Evolutionary conservation across 352 stramenopile species (phyloP), one percentile per base, ranked within the genome.

Genomic region (Thraustochytrium sp.): DNA sequence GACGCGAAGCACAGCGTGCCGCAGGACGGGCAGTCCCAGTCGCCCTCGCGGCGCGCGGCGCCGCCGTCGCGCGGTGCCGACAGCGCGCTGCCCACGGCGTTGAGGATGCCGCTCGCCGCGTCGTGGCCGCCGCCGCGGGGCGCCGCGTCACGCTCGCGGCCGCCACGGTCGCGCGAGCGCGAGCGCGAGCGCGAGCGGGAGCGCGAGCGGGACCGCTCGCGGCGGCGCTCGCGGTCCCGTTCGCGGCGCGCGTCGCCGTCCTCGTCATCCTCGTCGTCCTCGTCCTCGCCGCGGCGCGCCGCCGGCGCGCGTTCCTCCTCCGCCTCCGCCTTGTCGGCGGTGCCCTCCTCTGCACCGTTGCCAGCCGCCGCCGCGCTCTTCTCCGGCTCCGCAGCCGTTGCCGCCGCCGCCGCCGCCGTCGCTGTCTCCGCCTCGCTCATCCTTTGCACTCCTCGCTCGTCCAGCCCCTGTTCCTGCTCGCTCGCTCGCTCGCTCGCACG

Each of bases 11-110:
- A 68, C 8, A 34, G 23, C 34, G 51, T 13, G 26, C 37, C 8
- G 53, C 68, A 80, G 23, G 42, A 36, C 21, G 53, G 68, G 26
- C 68, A 80, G 23, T 46, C 40, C 68, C 68, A 80, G 44, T 80
- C 68, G 42, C 68, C 68, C 34, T 62, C 42, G 46, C 65, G 65
- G 34, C 42, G 42, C 5, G 0, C 26, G n/a, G 23, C 13, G 31
- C 18, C 21, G 23, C 76, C n/a, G 3, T 3, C 37, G 21, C 31
- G 11, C 31, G 37, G 21, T 8, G 36, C 23, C 1, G 23, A 21
- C 23, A 21, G 23, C 1, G 9, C 46, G 26, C 26, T 18, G 34
- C 34, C 36, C 34, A 36, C 49, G 62, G 40, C 8, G 9, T 36
- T 9, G n/a, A 61, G 5, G 5, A 59, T 55, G 23, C 34, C 36